phyloP scores from a whole-genome alignment of 73 alveolate genomes.

The Tetrahymena malaccensis region DNA sequence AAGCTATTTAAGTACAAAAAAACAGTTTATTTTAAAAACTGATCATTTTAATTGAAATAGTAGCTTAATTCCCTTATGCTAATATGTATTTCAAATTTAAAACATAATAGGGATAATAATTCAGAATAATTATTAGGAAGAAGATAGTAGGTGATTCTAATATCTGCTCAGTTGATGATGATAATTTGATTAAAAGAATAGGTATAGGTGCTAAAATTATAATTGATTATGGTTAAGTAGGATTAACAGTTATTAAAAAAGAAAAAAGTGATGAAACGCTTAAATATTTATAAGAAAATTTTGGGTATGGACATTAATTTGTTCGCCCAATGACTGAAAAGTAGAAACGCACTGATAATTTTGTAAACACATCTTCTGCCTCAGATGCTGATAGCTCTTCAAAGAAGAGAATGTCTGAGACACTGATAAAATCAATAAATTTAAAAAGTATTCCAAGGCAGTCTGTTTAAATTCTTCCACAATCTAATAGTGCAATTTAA shows the following conservation, averaged over 20 bases:
- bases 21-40: too few relatives aligned
- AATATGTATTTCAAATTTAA: too few relatives aligned
- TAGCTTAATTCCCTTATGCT: too few relatives aligned
- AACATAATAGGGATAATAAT: background rate
- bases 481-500: background rate
- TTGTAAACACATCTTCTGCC: background rate
- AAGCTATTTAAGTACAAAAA: background rate
- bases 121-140: background rate
- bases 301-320: background rate
- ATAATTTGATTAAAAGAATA: background rate
- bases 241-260: background rate
- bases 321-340: background rate
- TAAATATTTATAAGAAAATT: background rate
- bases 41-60: too few relatives aligned
- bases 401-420: background rate
- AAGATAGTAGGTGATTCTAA: background rate
- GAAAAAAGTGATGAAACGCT: background rate
- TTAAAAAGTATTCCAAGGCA: background rate
- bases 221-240: background rate
- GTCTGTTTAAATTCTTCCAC: background rate
- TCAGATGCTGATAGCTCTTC: background rate
- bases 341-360: background rate
- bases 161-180: background rate
- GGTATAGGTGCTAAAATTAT: background rate
- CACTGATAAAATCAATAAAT: background rate